phyloP scores from a whole-genome alignment of 2,329 filamentous ascomycete species.

The Aspergillus phoenicis region DNA sequence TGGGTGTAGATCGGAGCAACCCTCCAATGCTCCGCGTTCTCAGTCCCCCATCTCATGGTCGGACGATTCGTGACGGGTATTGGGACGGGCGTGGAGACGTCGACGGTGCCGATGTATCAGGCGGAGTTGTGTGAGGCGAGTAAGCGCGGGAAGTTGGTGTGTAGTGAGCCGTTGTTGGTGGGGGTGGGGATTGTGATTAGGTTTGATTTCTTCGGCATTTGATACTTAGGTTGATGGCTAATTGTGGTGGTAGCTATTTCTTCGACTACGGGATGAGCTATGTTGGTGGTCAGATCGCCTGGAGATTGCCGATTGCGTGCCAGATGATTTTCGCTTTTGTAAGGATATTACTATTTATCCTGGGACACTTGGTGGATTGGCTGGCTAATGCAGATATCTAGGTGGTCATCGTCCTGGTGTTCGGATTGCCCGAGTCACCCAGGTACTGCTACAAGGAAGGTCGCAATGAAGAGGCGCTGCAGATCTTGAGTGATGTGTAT shows the following conservation, averaged over 20 bases:
- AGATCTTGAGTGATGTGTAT: constrained; percentile 33
- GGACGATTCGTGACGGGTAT: constrained; percentile 55
- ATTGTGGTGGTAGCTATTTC: constrained; percentile 23
- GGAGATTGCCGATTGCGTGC: constrained; percentile 52
- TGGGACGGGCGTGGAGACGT: constrained; percentile 51
- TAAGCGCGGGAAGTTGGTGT: constrained; percentile 47
- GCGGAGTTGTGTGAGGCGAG: constrained; percentile 48
- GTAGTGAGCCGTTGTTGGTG: constrained; percentile 43
- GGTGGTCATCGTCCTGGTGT: constrained; percentile 21
- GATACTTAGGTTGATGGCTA: too few species aligned
- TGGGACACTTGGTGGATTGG: constrained; percentile 2
- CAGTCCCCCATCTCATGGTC: constrained; percentile 40
- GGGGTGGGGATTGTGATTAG: constrained; percentile 43
- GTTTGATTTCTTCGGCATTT: not conserved
- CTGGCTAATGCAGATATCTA: constrained; percentile 3
- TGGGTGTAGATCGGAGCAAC: constrained; percentile 33
- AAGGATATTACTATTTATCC: constrained; percentile 39
- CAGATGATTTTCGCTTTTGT: constrained; percentile 50
- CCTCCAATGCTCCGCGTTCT: constrained; percentile 37
- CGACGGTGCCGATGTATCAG: constrained; percentile 47
- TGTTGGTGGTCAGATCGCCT: constrained; percentile 46
- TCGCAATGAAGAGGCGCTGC: constrained; percentile 34
- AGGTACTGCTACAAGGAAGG: constrained; percentile 50
- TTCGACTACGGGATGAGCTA: constrained; percentile 41
- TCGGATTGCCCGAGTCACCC: constrained; percentile 41